Evolutionary conservation across 169 alveolate species (phyloP), one percentile per base, ranked within the genome.

Genomic region (Cryptosporidium sp.): DNA sequence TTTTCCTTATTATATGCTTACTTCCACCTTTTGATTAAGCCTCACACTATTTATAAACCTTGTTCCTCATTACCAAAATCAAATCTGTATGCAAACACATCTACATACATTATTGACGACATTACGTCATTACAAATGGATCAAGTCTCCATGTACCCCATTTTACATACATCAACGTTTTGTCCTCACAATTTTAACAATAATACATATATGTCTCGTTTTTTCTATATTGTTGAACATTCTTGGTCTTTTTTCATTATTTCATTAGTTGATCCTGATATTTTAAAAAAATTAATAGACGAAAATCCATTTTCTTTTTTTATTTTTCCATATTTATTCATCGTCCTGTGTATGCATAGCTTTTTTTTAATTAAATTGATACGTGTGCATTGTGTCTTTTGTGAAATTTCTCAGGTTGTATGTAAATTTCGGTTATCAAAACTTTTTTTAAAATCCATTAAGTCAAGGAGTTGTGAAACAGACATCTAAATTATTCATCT

Each of bases 101-200:
- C 89, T 80, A 80, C 89, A 80, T 80, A 80, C 89, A 80, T 48
- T 65, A 62, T 59, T 62, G 51, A 80, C 89, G 89, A 80, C 89
- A 80, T 61, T 59, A 80, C 89, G 89, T 65, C 68, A 35, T 26
- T 7, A 62, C 74, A 67, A 80, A 80, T 80, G 89, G 89, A 80
- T 65, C 51, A 67, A 80, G 86, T 73, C 86, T 73, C 70, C 86
- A 73, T 73, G 86, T 73, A 73, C 86, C 86, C 86, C 86, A 37
- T 73, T 41, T 41, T 58, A 73, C 70, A 73, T 73, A 73, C 86
- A 73, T 35, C 43, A 73, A 73, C 86, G 86, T 73, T 51, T 37
- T 73, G 86, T 73, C 86, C 86, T 73, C 86, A 9, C 67, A 48
- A 45, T 48, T 50, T 51, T 50, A 48, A n/a, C 0, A 48, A 48